Base-by-base conservation (phyloP, 2,329 filamentous ascomycete genomes). In the Colletotrichum eremochloae region DNA sequence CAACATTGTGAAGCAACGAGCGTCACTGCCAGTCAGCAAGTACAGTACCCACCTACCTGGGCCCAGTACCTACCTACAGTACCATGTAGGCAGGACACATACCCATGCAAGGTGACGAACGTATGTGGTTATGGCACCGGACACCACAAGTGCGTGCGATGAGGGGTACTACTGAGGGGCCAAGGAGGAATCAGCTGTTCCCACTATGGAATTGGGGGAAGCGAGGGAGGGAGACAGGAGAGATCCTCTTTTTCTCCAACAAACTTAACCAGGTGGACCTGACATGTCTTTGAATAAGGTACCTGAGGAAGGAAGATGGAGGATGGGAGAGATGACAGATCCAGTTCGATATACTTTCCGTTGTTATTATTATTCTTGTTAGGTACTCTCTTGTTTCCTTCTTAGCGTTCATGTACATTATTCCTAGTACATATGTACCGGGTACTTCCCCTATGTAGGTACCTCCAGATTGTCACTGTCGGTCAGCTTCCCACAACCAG, bases 161-260 rank as follows among this genome's bases (percentile, higher is more conserved):
- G 31, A 56, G 33, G 33, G 53, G 53, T 48, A 42, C 61, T 48
- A 63, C 24, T 53, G n/a, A 55, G 33, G 53, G n/a, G 24, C 46
- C 33, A 42, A 53, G 15, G 58, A 42, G 48, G 48, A 46, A 53
- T 29, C 61, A 53, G 24, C n/a, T 63, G 61, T 63, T 40, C 18
- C 36, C 36, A 63, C 48, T 12, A 33, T 42, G 48, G 46, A 63
- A 31, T 55, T 55, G 60, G 60, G 46, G 44, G 46, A 29, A 20
- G 18, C 24, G 46, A 56, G 24, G 52, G 24, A 20, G 20, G 40
- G 14, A 66, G 55, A 55, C 29, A 18, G 31, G 40, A 55, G 66
- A 55, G 66, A 44, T 44, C 67, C 62, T 66, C 62, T 66, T 66
- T 71, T 70, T 62, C 67, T 63, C 62, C 61, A 62, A 62, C 29